phyloP scores from a whole-genome alignment of 768 basidiomycete species.

The Boletus barrowsii region DNA sequence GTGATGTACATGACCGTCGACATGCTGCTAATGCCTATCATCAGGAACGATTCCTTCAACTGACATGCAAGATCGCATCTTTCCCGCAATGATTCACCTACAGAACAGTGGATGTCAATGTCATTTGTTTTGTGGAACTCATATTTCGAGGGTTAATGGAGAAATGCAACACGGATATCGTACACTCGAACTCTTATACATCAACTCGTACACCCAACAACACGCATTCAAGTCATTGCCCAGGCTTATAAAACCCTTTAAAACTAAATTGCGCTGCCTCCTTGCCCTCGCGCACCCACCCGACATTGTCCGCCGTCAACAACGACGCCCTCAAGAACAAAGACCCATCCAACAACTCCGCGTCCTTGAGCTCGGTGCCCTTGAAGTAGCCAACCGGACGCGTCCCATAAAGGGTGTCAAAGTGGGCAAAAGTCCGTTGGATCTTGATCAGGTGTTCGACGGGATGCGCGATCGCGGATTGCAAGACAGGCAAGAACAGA shows the following conservation, averaged over 20 bases:
- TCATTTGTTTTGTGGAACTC: no score
- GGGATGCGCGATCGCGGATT: conserved; percentile 36
- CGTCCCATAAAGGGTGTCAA: conserved; percentile 28
- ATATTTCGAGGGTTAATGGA: no score
- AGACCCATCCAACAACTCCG: conserved; percentile 35
- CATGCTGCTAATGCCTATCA: no score
- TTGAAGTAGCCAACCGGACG: conserved; percentile 26
- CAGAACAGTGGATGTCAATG: no score
- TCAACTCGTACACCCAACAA: no score
- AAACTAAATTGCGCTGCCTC: conserved; percentile 23
- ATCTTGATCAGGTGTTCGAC: conserved; percentile 33
- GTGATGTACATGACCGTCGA: no score
- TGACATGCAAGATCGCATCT: no score
- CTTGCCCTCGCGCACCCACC: conserved; percentile 41
- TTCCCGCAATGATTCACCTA: no score
- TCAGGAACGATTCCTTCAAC: no score
- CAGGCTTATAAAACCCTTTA: conserved; percentile 22
- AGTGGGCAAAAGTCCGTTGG: conserved; percentile 36
- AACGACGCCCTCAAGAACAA: conserved; percentile 32
- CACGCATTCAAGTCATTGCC: no score
- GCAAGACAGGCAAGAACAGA: conserved; percentile 39
- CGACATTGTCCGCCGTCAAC: conserved; percentile 31
- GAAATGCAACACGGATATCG: no score
- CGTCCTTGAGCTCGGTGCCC: conserved; percentile 30
- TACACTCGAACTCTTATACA: no score